Percentiles rank a stretch among this genome's conserved stretches.
These are phyloP conservation scores for Metschnikowia shivogae DNA, from an alignment of 805 yeast species.

Conservation along the genomic window DNA sequence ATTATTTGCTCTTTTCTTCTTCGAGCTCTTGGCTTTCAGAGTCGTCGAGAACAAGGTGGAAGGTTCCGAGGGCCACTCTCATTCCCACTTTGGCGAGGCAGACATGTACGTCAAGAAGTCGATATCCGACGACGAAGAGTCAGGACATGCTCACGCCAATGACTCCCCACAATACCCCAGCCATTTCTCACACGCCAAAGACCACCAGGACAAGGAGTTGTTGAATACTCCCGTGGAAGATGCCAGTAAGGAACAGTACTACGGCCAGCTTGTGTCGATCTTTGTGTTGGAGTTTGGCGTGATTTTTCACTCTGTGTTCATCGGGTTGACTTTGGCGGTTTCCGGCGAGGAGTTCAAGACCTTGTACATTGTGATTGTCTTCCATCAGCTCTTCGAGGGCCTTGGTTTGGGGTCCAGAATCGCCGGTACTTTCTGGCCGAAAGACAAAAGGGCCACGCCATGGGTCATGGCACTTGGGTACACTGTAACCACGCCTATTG, in stretches of 20 bases:
- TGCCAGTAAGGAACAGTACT: constrained; percentile 42
- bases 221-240: constrained; percentile 33
- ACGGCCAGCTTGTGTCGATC: constrained; percentile 53
- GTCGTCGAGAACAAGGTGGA: constrained; percentile 36
- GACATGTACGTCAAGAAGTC: constrained; percentile 27
- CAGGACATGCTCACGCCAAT: constrained; percentile 7
- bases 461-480: constrained; percentile 31
- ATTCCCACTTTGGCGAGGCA: constrained; percentile 51
- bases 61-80: constrained; percentile 24
- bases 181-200: constrained; percentile 43
- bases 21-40: constrained; percentile 48
- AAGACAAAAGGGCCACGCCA: constrained; percentile 44
- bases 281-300: constrained; percentile 74
- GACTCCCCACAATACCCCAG: constrained; percentile 27
- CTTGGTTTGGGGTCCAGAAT: constrained; percentile 79
- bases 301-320: constrained; percentile 76
- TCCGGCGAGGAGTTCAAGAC: constrained; percentile 73
- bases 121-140: constrained; percentile 14
- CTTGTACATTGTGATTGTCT: constrained; percentile 63
- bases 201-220: constrained; percentile 43
- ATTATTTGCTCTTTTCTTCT: constrained; percentile 48
- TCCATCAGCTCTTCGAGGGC: constrained; percentile 84
- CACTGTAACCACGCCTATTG: constrained; percentile 30
- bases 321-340: constrained; percentile 74
- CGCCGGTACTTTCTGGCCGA: constrained; percentile 56